phyloP scores from a whole-genome alignment of 441 rosid genomes.

The Mallotus japonicus region DNA sequence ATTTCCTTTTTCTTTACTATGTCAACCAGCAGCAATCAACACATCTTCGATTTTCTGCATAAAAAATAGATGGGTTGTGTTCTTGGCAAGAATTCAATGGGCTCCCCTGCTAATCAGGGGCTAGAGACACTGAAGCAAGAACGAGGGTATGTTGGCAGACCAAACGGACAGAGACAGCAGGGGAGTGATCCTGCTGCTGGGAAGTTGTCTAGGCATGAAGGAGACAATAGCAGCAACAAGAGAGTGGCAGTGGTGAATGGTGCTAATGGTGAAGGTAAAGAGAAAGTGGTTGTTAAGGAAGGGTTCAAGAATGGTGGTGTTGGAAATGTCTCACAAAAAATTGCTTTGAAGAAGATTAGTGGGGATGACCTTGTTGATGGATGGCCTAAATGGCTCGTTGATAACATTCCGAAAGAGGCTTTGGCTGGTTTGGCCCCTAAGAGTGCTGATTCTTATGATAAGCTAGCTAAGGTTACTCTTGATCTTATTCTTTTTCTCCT shows the following conservation, averaged over 20 bases:
- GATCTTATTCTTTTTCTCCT: neutral
- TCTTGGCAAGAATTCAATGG: slow-evolving; percentile 23
- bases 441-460: slow-evolving; percentile 68
- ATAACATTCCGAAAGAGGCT: slow-evolving; percentile 46
- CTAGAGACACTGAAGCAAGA: slow-evolving; percentile 32
- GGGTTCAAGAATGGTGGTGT: slow-evolving; percentile 10
- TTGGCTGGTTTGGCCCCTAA: slow-evolving; percentile 52
- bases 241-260: slow-evolving; percentile 7
- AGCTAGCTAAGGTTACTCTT: slow-evolving; percentile 54
- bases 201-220: slow-evolving; percentile 22
- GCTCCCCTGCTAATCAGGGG: slow-evolving; percentile 24
- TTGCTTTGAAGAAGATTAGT: slow-evolving; percentile 37
- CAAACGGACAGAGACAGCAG: neutral
- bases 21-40: slow-evolving; percentile 29
- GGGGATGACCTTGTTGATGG: slow-evolving; percentile 55
- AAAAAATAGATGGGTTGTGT: slow-evolving; percentile 42
- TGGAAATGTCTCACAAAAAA: slow-evolving; percentile 22
- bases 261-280: neutral
- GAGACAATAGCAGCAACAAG: neutral
- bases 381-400: slow-evolving; percentile 78
- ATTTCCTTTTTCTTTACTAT: slow-evolving; percentile 17
- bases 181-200: neutral
- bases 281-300: slow-evolving; percentile 11
- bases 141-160: slow-evolving; percentile 25
- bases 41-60: slow-evolving; percentile 14